Evolutionary conservation across 257 asterid genomes (phyloP).

Genomic region (Solanum virginianum): DNA sequence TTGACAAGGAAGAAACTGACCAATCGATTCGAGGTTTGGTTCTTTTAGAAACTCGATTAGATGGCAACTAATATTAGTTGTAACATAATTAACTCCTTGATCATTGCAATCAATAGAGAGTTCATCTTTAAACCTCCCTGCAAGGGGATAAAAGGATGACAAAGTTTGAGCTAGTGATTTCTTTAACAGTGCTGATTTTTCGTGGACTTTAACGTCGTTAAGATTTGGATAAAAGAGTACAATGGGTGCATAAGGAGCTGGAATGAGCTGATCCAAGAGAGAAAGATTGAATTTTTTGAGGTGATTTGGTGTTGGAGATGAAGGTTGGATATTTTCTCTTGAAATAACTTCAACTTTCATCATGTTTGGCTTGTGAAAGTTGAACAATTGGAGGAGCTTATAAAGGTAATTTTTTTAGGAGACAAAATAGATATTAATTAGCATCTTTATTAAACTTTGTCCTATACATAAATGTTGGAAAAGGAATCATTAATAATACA

Average conservation of each 20-base stretch:
- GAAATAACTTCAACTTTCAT: slow-evolving; percentile 27
- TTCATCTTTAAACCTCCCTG: slow-evolving; percentile 49
- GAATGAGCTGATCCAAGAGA: slow-evolving; percentile 58
- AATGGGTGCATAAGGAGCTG: slow-evolving; percentile 67
- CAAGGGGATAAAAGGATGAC: slow-evolving; percentile 47
- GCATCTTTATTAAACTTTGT: background rate
- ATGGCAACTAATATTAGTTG: slow-evolving; percentile 16
- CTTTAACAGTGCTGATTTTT: slow-evolving; percentile 30
- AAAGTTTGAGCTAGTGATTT: slow-evolving; percentile 38
- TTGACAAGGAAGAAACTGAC: slow-evolving; percentile 40
- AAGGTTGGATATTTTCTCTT: slow-evolving; percentile 38
- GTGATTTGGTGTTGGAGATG: slow-evolving; percentile 56
- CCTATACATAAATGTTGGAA: background rate
- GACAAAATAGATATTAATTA: background rate
- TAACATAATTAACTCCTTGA: slow-evolving; percentile 42
- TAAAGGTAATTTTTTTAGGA: background rate
- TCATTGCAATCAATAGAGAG: slow-evolving; percentile 53
- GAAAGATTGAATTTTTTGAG: slow-evolving; percentile 36
- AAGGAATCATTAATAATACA: background rate
- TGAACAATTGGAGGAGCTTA: background rate
- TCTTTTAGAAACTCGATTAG: slow-evolving; percentile 26
- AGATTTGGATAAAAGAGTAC: slow-evolving; percentile 39
- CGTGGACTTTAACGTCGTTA: background rate
- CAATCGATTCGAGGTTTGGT: slow-evolving; percentile 32
- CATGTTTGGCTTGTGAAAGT: background rate